phyloP scores from a whole-genome alignment of 1,139 yeast genomes.

The Scheffersomyces illinoinensis region DNA sequence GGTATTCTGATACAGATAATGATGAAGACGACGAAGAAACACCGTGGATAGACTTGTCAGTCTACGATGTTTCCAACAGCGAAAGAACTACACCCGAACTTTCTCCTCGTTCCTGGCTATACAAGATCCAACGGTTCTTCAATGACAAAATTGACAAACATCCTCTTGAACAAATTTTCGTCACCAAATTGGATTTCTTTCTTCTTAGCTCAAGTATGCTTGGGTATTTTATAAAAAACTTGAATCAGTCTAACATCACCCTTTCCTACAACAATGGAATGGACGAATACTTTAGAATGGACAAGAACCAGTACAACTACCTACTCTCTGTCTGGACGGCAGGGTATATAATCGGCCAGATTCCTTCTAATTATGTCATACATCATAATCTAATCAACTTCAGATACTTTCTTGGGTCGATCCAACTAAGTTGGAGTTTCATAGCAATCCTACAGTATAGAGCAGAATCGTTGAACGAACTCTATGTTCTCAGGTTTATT shows the following conservation, averaged over 20 bases:
- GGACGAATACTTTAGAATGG: constrained; percentile 14
- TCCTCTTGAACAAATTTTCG: constrained; percentile 39
- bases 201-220: constrained; percentile 44
- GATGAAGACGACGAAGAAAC: not conserved
- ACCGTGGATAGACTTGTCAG: not conserved
- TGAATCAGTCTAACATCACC: constrained; percentile 14
- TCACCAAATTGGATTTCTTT: constrained; percentile 47
- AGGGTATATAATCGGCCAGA: constrained; percentile 56
- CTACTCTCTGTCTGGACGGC: constrained; percentile 54
- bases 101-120: constrained; percentile 1
- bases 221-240: constrained; percentile 38
- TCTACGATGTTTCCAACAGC: not conserved
- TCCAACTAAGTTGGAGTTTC: not conserved
- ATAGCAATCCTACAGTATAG: constrained; percentile 2
- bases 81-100: not conserved
- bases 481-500: constrained; percentile 56
- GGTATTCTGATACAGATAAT: not conserved
- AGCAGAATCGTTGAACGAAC: constrained; percentile 21
- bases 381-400: not conserved
- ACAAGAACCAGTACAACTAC: constrained; percentile 20
- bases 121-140: constrained; percentile 6
- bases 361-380: constrained; percentile 50
- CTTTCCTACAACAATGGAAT: constrained; percentile 16
- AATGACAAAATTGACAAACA: constrained; percentile 14
- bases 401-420: not conserved